Evolutionary conservation across 306 rosid genomes (phyloP), one percentile per base, ranked within the genome.

Genomic region (Senna tora): DNA sequence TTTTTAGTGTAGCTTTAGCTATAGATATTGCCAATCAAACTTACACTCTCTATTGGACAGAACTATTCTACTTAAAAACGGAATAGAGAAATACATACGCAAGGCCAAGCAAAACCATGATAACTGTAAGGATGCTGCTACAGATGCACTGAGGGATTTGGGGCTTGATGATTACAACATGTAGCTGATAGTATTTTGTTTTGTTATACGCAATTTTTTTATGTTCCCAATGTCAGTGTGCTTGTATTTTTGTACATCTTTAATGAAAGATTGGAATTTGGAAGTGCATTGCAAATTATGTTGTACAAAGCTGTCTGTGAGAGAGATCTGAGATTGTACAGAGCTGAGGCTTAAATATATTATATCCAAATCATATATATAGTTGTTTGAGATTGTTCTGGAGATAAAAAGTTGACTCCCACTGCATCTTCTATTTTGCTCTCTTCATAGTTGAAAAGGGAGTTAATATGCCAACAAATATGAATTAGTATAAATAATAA

Each of bases 61-160:
- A 84, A 81, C 91, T 34, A 64, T 81, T 55, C 81, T 94, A 69
- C 90, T 91, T 42, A 85, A 84, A 25, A 80, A 84, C 30, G 97
- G 99, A 56, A 71, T 88, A 34, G 97, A 91, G 80, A 82, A 88
- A 79, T 81, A 77, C 79, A 82, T 89, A 78, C 82, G 97, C 82
- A 82, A 78, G 65, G 95, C 93, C 51, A 91, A 94, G 80, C 95
- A 86, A 84, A 87, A 57, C 69, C 98, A 91, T 71, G 83, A 72
- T 22, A 84, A 78, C 84, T 87, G 95, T 77, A 94, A 86, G 83
- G 91, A 81, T 7, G 96, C 98, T 34, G 98, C 98, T 7, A 91
- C 92, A 2, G 97, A 94, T 60, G 98, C 96, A 5, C 54, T 91
- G 43, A 84, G 98, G 75, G 98, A 94, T 82, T 81, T 94, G 77